These are phyloP conservation scores for Helichrysum umbraculigerum DNA, from an alignment of 129 eudicot genomes.

Conservation along the genomic window DNA sequence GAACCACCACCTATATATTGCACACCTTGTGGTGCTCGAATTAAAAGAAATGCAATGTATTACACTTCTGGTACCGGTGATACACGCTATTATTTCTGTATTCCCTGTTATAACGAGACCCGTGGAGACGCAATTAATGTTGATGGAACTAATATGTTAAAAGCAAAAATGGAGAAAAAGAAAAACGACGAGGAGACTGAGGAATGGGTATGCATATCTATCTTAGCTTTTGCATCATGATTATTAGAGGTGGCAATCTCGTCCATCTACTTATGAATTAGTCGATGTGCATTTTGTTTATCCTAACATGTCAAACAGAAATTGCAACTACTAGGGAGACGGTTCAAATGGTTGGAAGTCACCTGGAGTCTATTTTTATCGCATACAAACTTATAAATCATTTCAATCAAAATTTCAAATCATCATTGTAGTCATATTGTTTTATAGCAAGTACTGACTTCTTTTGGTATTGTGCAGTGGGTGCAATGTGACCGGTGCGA, in stretches of 20 bases:
- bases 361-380: neutral
- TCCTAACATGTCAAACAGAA: neutral
- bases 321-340: neutral
- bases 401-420: too few species aligned
- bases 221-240: slow-evolving; percentile 3
- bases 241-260: neutral
- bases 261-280: neutral
- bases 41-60: slow-evolving; percentile 85
- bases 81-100: slow-evolving; percentile 79
- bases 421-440: neutral
- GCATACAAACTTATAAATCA: neutral
- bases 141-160: slow-evolving; percentile 66
- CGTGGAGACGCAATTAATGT: slow-evolving; percentile 82
- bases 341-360: neutral
- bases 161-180: slow-evolving; percentile 85
- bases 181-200: slow-evolving; percentile 93
- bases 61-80: slow-evolving; percentile 83
- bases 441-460: neutral
- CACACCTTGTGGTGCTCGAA: slow-evolving; percentile 85
- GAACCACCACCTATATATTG: slow-evolving; percentile 97
- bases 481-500: slow-evolving; percentile 97
- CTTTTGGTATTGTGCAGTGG: slow-evolving; percentile 65
- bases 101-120: slow-evolving; percentile 74
- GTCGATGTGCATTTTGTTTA: neutral
- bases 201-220: slow-evolving; percentile 73